Conservation (phyloP, 257 asterid species). For the Perilla frutescens region DNA sequence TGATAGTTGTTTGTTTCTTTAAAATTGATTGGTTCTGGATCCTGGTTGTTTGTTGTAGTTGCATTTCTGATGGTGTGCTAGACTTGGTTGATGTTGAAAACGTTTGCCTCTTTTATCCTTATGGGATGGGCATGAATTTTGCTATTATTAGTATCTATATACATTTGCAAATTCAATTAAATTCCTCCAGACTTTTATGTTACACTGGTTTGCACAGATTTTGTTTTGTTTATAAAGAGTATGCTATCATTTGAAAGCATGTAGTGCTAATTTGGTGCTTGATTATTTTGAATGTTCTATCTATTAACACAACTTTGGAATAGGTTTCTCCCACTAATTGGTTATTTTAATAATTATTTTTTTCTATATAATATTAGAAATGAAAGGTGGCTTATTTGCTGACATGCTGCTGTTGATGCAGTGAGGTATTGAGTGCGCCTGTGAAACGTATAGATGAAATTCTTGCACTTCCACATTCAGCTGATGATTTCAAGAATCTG, state of each 20-base stretch:
- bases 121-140: slow-evolving; percentile 14
- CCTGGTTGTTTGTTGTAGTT: slow-evolving; percentile 4
- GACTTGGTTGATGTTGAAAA: slow-evolving; percentile 7
- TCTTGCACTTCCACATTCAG: slow-evolving; percentile 75
- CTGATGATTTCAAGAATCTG: slow-evolving; percentile 59
- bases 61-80: slow-evolving; percentile 18
- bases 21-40: slow-evolving; percentile 14
- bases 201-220: not conserved
- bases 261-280: not conserved
- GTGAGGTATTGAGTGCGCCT: slow-evolving; percentile 80
- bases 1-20: slow-evolving; percentile 1
- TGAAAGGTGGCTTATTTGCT: slow-evolving; percentile 14
- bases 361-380: slow-evolving; percentile 15
- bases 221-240: slow-evolving; percentile 8
- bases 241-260: not conserved
- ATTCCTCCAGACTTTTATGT: not conserved
- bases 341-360: not conserved
- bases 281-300: not conserved
- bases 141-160: slow-evolving; percentile 1
- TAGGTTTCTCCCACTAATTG: not conserved
- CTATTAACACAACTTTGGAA: not conserved
- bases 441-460: slow-evolving; percentile 79
- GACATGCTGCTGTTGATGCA: slow-evolving; percentile 46
- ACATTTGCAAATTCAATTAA: slow-evolving; percentile 2
- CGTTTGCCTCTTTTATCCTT: not conserved